Evolutionary conservation across 1,139 yeast genomes (phyloP).

Genomic region (Taphrina wiesneri): DNA sequence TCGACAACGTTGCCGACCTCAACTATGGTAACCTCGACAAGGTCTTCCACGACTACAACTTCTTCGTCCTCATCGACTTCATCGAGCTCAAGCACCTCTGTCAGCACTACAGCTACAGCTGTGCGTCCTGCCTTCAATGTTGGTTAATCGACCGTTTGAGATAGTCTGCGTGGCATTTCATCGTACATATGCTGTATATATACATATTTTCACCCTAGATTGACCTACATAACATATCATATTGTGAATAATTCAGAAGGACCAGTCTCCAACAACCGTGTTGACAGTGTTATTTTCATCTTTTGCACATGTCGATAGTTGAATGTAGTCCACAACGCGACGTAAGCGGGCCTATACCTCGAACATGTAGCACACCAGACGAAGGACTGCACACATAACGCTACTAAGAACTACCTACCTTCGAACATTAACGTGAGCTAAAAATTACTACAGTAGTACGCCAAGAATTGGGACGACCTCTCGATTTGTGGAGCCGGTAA

Average conservation of each 20-base stretch:
- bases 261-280: too few species aligned
- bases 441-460: too few species aligned
- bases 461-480: too few species aligned
- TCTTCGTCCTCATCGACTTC: neutral
- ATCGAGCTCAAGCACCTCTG: conserved; percentile 1
- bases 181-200: neutral
- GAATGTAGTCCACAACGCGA: too few species aligned
- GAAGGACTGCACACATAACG: neutral
- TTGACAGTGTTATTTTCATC: too few species aligned
- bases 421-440: too few species aligned
- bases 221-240: neutral
- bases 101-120: neutral
- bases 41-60: conserved; percentile 2
- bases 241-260: too few species aligned
- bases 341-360: too few species aligned
- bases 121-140: neutral
- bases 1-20: neutral
- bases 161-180: neutral
- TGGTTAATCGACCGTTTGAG: neutral
- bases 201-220: neutral
- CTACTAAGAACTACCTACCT: too few species aligned
- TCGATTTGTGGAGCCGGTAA: neutral
- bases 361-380: neutral
- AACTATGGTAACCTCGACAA: neutral
- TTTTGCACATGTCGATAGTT: too few species aligned